Conservation (phyloP, 345 rosid species). For the Luvunga scandens region DNA sequence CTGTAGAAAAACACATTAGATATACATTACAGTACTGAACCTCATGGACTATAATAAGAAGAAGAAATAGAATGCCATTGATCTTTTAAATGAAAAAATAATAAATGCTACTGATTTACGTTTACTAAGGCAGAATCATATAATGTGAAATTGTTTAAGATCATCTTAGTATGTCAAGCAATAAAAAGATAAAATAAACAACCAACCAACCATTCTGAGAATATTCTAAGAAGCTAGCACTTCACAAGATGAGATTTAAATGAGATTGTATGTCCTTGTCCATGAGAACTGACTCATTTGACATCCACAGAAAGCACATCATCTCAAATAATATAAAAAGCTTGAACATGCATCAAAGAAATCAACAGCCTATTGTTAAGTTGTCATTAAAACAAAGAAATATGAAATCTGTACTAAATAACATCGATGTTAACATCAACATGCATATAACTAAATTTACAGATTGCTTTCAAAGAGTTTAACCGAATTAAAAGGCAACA, state of each 20-base stretch:
- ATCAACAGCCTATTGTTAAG: neutral
- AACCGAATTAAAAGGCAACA: conserved; percentile 8
- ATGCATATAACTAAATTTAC: neutral
- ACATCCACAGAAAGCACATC: neutral
- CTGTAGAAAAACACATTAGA: neutral
- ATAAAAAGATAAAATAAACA: neutral
- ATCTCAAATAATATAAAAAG: too few species aligned
- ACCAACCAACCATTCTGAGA: neutral
- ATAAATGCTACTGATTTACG: neutral
- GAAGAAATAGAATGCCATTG: neutral
- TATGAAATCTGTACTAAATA: neutral
- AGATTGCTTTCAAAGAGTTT: neutral
- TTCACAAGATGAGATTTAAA: neutral
- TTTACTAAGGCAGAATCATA: neutral
- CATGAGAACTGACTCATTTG: neutral
- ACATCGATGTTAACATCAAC: conserved; percentile 7
- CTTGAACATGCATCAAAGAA: neutral
- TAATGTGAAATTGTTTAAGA: neutral
- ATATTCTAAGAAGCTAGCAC: neutral
- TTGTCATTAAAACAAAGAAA: neutral
- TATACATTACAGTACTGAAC: neutral
- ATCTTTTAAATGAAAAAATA: neutral
- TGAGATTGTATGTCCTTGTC: neutral
- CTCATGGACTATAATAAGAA: neutral
- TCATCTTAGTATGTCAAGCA: neutral